These are phyloP conservation scores for Cytospora leucostoma DNA, from an alignment of 2,329 filamentous ascomycete genomes.

Conservation along the genomic window DNA sequence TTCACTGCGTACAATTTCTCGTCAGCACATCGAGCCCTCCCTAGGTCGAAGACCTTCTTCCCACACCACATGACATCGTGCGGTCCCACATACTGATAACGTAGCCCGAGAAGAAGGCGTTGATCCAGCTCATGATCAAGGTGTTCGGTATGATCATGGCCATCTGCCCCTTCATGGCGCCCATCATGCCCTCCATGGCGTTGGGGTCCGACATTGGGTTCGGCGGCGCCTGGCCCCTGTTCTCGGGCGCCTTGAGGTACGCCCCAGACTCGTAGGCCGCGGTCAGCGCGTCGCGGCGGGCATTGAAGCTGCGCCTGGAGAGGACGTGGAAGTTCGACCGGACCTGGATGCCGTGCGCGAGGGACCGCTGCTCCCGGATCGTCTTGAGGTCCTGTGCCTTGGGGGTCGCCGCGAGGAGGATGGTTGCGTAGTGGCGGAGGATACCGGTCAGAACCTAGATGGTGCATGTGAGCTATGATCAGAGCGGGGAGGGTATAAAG, in stretches of 20 bases:
- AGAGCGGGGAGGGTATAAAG: background rate
- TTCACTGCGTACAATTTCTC: slow-evolving; percentile 65
- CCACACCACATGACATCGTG: background rate
- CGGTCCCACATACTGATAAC: slow-evolving; percentile 74
- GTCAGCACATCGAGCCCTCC: slow-evolving; percentile 28
- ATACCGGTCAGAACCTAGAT: slow-evolving; percentile 83
- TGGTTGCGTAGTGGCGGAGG: slow-evolving; percentile 91
- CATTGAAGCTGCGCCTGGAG: slow-evolving; percentile 73
- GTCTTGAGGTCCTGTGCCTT: slow-evolving; percentile 77
- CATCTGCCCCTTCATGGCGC: slow-evolving; percentile 99
- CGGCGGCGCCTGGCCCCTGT: slow-evolving; percentile 79
- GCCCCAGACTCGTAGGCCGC: slow-evolving; percentile 80
- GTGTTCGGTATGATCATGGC: slow-evolving; percentile 99
- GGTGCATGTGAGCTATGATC: background rate
- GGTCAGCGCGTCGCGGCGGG: slow-evolving; percentile 78
- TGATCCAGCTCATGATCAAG: slow-evolving; percentile 99
- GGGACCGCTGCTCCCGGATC: slow-evolving; percentile 82
- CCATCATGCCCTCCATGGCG: slow-evolving; percentile 99
- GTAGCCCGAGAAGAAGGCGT: slow-evolving; percentile 97
- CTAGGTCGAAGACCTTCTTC: background rate
- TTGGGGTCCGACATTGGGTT: slow-evolving; percentile 96
- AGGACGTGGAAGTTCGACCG: slow-evolving; percentile 81
- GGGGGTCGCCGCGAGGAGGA: slow-evolving; percentile 82
- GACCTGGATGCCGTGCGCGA: slow-evolving; percentile 81
- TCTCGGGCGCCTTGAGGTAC: slow-evolving; percentile 87